Evolutionary conservation across 768 basidiomycete species (phyloP), one percentile per base, ranked within the genome.

Genomic region (Paxillus rubicundulus): DNA sequence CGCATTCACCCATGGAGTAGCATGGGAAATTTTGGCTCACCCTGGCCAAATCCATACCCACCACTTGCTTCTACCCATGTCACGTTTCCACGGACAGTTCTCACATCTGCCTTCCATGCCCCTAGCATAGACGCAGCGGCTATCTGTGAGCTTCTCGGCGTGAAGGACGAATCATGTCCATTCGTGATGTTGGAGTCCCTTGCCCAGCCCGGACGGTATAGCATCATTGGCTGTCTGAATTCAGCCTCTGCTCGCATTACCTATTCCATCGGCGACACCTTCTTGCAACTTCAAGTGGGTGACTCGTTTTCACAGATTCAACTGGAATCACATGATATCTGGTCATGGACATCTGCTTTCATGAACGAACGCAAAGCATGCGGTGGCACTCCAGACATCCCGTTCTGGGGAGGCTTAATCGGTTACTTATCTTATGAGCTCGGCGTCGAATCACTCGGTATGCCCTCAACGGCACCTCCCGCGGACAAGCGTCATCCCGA

Each of bases 381-480:
- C 20, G 75, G 75, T 20, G 86, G 87, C 3, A 61, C 61, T 38
- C 58, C 74, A 7, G 76, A 82, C 9, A 66, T 83, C 40, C 90
- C 89, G 0, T 92, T 92, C 65, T 91, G 89, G 88, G 91, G 89
- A 33, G 91, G 91, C 20, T 72, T 92, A 13, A 68, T 92, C 20
- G 91, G 91, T 9, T 82, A 80, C 53, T 70, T 92, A 53, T 87
- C 86, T 59, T 93, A 92, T 62, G 91, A 92, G 66, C 74, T 91
- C 16, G 91, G 89, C 12, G 77, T 85, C 5, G 70, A 78, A 40
- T 74, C 81, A 7, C 68, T 90, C 21, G 65, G 72, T 18, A 71
- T 85, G 45, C 69, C 75, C 49, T 65, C 77, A 24, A 69, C 67
- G 34, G 60, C 64, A 51, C 33, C 18, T 52, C 55, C 44, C 37